Evolutionary conservation across 2,329 filamentous ascomycete species (phyloP), one percentile per base, ranked within the genome.

Genomic region (Fusarium torulosum): DNA sequence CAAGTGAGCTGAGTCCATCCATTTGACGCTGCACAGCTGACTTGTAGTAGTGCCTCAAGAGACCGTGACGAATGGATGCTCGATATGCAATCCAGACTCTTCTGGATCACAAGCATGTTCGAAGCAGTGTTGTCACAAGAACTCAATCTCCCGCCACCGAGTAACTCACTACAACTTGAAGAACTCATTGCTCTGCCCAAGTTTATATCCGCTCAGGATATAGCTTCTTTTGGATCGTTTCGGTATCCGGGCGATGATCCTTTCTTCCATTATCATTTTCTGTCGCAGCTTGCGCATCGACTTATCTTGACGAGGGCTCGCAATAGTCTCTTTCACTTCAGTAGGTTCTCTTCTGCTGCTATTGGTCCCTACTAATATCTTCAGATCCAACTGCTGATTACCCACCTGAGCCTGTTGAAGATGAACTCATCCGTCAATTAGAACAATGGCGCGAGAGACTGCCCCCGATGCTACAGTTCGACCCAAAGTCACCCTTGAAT

Each of bases 41-140:
- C 31, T 4, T 6, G 0, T 3, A 1, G 9, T 0, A 69, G 66
- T 1, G 6, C 55, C 3, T 59, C 66, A 0, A 6, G 58, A 15
- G 66, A 69, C 1, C 61, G 66, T 0, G 66, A 69, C 0, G 66
- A 69, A 14, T 69, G 66, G 66, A 69, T 69, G 66, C 53, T 69
- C 0, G 66, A 69, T 15, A 69, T 69, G 66, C 66, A 69, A 4
- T 69, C 66, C 1, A 62, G 66, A 2, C 57, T 69, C 0, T 69
- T 69, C 14, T 69, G 66, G 66, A 69, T 69, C n/a, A 69, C 66
- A 10, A 69, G 66, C 43, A 69, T 69, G 66, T 69, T 69, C 1
- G 66, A 67, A 56, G 66, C 66, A 0, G 66, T 69, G 1, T 58
- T 69, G 1, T 69, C 66, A 0, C 66, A 69, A 20, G 66, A 69